Percentiles rank a stretch among this genome's conserved stretches.
These are phyloP conservation scores for Penicillium sp. DNA, from an alignment of 2,329 filamentous ascomycete species.

Conservation along the genomic window DNA sequence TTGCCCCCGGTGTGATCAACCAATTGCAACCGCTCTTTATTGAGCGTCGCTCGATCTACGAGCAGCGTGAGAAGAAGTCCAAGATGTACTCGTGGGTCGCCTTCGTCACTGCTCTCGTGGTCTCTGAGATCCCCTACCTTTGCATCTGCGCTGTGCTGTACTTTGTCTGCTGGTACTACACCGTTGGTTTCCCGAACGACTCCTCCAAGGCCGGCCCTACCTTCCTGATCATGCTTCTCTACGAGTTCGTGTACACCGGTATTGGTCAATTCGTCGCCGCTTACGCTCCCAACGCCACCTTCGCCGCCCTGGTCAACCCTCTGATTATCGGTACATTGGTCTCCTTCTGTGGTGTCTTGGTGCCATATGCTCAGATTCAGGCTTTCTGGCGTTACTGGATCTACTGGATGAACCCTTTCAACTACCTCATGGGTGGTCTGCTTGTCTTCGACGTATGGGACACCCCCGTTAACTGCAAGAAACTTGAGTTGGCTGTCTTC, in stretches of 20 bases:
- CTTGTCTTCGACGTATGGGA: constrained; percentile 10
- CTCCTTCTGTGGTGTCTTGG: constrained; percentile 14
- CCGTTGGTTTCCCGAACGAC: constrained; percentile 9
- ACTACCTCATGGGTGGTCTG: constrained; percentile 14
- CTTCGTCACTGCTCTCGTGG: constrained; percentile 9
- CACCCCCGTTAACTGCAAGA: constrained; percentile 6
- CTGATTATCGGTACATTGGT: constrained; percentile 12
- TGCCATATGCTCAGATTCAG: constrained; percentile 9
- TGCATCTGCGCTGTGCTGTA: constrained; percentile 11
- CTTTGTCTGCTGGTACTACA: constrained; percentile 15
- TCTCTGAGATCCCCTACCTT: constrained; percentile 12
- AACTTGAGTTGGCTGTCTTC: constrained; percentile 10
- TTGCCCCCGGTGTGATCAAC: constrained; percentile 10
- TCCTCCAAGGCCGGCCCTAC: constrained; percentile 10
- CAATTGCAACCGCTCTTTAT: constrained; percentile 11
- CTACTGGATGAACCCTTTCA: constrained; percentile 13
- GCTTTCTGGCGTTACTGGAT: constrained; percentile 17
- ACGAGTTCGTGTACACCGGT: constrained; percentile 14
- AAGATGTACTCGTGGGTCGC: constrained; percentile 15
- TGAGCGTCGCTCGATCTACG: constrained; percentile 9
- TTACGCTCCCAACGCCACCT: constrained; percentile 12
- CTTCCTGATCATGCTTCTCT: constrained; percentile 13
- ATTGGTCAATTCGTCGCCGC: constrained; percentile 13
- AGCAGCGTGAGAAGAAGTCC: constrained; percentile 14
- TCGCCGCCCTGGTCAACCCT: constrained; percentile 9